Evolutionary conservation across 1,284 basidiomycete species (phyloP).

Genomic region (Trichosporon ovoides): DNA sequence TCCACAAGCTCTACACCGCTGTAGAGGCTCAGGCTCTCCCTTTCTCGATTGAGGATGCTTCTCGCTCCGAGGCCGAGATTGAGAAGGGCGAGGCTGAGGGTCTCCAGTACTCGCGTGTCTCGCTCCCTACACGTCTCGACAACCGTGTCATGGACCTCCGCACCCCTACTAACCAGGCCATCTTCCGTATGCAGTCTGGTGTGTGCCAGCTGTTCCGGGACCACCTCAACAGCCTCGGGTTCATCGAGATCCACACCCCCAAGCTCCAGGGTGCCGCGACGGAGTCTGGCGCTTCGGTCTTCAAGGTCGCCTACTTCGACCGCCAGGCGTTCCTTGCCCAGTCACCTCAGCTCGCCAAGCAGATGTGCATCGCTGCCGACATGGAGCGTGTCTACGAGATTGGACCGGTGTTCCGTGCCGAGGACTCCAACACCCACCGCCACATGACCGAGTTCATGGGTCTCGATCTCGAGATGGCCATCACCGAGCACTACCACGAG

Average conservation of each 20-base stretch:
- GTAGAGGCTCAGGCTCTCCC: slow-evolving; percentile 70
- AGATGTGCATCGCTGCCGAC: slow-evolving; percentile 98
- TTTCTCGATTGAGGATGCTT: slow-evolving; percentile 91
- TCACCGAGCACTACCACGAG: slow-evolving; percentile 98
- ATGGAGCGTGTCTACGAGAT: slow-evolving; percentile 98
- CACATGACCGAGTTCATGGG: slow-evolving; percentile 99
- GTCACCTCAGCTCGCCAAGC: slow-evolving; percentile 94
- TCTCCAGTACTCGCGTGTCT: slow-evolving; percentile 56
- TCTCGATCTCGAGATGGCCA: slow-evolving; percentile 97
- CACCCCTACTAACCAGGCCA: slow-evolving; percentile 93
- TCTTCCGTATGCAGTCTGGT: slow-evolving; percentile 86
- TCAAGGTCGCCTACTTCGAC: slow-evolving; percentile 98
- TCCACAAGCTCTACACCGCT: slow-evolving; percentile 77
- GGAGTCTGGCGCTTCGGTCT: slow-evolving; percentile 93
- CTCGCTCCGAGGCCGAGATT: slow-evolving; percentile 71
- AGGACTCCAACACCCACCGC: slow-evolving; percentile 93
- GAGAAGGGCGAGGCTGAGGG: slow-evolving; percentile 54
- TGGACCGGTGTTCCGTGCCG: slow-evolving; percentile 89
- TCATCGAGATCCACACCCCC: slow-evolving; percentile 90
- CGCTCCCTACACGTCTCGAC: slow-evolving; percentile 89
- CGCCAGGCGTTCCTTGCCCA: slow-evolving; percentile 87
- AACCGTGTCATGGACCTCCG: slow-evolving; percentile 92
- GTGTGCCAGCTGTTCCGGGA: slow-evolving; percentile 86
- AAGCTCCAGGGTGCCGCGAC: slow-evolving; percentile 97
- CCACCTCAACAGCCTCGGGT: slow-evolving; percentile 65